Evolutionary conservation across 345 rosid species (phyloP), one percentile per base, ranked within the genome.

Genomic region (Hibiscus syriacus): DNA sequence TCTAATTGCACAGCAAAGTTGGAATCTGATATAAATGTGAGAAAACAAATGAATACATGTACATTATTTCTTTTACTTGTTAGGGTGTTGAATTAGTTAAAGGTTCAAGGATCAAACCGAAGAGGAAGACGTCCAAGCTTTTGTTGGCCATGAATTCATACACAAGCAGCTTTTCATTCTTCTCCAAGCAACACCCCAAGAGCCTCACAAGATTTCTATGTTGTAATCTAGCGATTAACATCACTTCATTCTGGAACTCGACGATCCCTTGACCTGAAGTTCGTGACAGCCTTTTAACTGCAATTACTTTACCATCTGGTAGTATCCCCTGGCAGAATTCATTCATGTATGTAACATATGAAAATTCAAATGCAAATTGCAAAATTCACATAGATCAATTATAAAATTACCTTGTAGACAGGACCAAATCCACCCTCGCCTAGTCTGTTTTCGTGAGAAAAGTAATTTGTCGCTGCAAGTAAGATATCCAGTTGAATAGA

Each of bases 121-220:
- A 70, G 2, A 70, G 20, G 20, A 59, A 62, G 1, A 30, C 19
- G 10, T 70, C 74, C 4, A 62, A 39, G 65, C 74, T 70, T 32
- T 12, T 20, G 14, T 70, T 70, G 26, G 43, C 74, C 78, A 76
- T 58, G 56, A 26, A 78, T 29, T 81, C 84, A 41, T 81, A 78
- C 1, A 81, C 82, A 29, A 81, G 82, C 7, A 81, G 53, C 30
- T 72, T 81, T 59, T 81, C 82, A 36, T 73, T 76, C 45, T 70
- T 74, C 30, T 81, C 80, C 49, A 76, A 39, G 68, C 80, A 78
- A 27, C 70, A 76, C 1, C 84, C 82, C 14, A 78, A 70, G 17
- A 81, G 82, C n/a, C 78, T 36, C 23, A 78, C 84, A 39, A 78
- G 64, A 64, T 81, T 79, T 60, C 80, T 60, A 25, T 81, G 84